phyloP scores from a whole-genome alignment of 2,329 filamentous ascomycete genomes.

The Botryotinia convoluta region DNA sequence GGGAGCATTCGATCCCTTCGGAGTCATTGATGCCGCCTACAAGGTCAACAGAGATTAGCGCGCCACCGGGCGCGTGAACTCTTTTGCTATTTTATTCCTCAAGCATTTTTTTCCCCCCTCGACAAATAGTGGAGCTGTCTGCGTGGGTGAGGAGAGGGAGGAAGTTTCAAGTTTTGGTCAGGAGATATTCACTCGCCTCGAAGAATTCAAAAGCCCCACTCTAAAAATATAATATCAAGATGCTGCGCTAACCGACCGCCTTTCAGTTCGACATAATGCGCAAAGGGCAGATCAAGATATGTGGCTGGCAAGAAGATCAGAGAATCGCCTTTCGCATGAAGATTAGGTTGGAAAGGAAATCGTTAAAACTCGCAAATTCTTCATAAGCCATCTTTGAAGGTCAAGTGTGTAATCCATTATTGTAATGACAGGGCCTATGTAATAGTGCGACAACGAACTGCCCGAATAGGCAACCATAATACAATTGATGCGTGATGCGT shows the following conservation, averaged over 20 bases:
- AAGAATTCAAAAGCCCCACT: background rate
- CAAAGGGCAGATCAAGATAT: background rate
- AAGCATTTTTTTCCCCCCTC: background rate
- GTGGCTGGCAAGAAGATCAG: background rate
- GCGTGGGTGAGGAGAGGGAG: background rate
- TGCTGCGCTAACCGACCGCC: background rate
- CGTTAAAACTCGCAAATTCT: background rate
- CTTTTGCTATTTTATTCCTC: background rate
- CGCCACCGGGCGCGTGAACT: background rate
- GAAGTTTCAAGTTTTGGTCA: background rate
- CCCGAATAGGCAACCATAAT: too few relatives aligned
- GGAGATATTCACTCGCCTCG: background rate
- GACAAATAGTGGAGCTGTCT: background rate
- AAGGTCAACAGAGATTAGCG: background rate
- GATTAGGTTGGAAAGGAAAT: too few relatives aligned
- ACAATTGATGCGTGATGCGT: background rate
- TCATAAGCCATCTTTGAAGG: background rate
- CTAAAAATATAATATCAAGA: background rate
- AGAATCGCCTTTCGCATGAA: background rate
- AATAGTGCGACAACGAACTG: background rate
- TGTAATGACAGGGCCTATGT: background rate
- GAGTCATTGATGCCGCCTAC: background rate
- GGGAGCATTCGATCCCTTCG: constrained; percentile 10
- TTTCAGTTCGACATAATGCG: background rate
- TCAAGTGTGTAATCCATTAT: background rate